Percentiles rank a stretch among this genome's conserved stretches.
These are phyloP conservation scores for Mollisia scopiformis DNA, from an alignment of 2,329 filamentous ascomycete genomes.

Conservation along the genomic window DNA sequence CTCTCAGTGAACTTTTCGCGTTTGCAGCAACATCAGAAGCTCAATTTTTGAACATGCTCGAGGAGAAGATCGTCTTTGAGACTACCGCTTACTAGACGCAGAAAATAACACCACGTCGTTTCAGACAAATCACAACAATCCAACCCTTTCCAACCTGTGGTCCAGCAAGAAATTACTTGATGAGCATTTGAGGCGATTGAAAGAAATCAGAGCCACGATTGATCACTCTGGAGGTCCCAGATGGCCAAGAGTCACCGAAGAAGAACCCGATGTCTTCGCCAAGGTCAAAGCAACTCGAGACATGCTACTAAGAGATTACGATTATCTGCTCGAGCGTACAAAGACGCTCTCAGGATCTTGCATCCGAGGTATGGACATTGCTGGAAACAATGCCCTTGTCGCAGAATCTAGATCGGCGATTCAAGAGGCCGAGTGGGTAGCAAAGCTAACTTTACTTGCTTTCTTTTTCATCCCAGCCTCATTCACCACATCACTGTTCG, in stretches of 20 bases:
- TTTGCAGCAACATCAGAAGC: conserved; percentile 18
- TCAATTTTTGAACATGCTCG: conserved; percentile 12
- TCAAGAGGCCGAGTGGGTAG: conserved; percentile 31
- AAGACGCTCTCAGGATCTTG: neutral
- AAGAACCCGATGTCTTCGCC: neutral
- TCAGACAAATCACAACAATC: neutral
- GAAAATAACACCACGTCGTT: neutral
- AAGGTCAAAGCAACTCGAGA: neutral
- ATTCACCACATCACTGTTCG: conserved; percentile 29
- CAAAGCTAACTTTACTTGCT: conserved; percentile 34
- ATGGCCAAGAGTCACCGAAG: no score
- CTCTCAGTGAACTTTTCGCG: conserved; percentile 8
- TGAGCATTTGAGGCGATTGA: neutral
- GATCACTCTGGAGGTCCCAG: neutral
- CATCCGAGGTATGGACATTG: conserved; percentile 2
- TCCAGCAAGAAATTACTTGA: conserved; percentile 4
- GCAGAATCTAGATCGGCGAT: conserved; percentile 30
- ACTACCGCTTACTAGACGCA: no score
- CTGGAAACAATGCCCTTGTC: conserved; percentile 27
- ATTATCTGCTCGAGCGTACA: neutral
- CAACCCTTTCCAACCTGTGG: conserved; percentile 5
- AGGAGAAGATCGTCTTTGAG: neutral
- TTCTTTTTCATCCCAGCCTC: conserved; percentile 34
- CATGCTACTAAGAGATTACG: neutral
- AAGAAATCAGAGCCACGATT: neutral